These are phyloP conservation scores for Acanthochlamys bracteata DNA, from an alignment of 106 monocot genomes.

Conservation along the genomic window DNA sequence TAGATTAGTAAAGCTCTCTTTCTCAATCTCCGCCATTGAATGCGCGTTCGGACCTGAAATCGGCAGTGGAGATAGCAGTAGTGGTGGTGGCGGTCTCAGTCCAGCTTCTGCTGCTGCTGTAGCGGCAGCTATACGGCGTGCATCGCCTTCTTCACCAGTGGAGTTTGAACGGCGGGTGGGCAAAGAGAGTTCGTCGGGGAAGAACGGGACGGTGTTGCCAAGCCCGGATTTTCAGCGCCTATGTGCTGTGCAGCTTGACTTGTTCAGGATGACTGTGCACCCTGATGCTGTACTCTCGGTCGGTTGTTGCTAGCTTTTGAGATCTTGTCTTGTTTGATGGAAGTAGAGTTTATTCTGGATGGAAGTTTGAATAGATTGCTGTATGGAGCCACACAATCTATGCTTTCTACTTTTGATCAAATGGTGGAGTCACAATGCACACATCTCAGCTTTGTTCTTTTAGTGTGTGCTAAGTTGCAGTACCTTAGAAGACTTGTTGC, in stretches of 20 bases:
- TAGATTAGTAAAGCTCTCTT: not conserved
- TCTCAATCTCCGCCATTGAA: not conserved
- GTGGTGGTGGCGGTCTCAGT: not conserved
- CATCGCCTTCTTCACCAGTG: constrained; percentile 40
- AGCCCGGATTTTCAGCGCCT: constrained; percentile 53
- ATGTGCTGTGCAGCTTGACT: constrained; percentile 54
- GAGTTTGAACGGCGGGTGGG: constrained; percentile 39
- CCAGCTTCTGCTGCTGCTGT: constrained; percentile 40
- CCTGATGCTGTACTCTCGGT: constrained; percentile 54
- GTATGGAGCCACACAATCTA: no score
- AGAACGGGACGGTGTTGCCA: constrained; percentile 23
- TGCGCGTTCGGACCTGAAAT: not conserved
- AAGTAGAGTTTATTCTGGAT: no score
- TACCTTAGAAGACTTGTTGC: no score
- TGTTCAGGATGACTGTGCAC: constrained; percentile 51
- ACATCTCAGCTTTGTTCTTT: no score
- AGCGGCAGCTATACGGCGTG: constrained; percentile 39
- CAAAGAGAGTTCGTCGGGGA: constrained; percentile 16
- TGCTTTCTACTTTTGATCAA: no score
- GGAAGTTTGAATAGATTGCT: no score
- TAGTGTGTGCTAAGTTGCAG: no score
- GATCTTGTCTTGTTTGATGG: no score
- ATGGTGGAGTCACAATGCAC: no score
- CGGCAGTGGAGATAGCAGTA: not conserved
- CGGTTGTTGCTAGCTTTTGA: constrained; percentile 1